These are phyloP conservation scores for Talaromyces sp. DNA, from an alignment of 2,329 filamentous ascomycete species.

Conservation along the genomic window DNA sequence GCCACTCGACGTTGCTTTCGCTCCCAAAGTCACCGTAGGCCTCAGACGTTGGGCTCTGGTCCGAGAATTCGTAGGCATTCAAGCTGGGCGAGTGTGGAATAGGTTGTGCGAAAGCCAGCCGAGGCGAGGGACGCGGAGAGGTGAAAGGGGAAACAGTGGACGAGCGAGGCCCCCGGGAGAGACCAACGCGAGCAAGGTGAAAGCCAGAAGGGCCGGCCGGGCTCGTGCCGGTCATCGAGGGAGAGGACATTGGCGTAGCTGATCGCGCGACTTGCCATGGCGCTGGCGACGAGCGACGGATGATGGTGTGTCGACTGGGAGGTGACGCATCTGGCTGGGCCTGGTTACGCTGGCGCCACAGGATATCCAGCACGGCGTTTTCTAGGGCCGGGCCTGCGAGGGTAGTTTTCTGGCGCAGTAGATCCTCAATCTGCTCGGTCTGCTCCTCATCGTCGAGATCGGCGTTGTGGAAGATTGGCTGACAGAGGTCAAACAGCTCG, in stretches of 20 bases:
- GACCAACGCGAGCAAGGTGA: conserved; percentile 63
- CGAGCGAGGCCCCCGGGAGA: conserved; percentile 70
- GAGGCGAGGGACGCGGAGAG: conserved; percentile 86
- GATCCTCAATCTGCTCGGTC: conserved; percentile 78
- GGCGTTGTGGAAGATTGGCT: conserved; percentile 74
- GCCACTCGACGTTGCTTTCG: conserved; percentile 88
- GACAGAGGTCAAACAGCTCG: conserved; percentile 80
- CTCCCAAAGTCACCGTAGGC: conserved; percentile 86
- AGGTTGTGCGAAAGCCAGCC: conserved; percentile 83
- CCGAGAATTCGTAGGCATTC: conserved; percentile 93
- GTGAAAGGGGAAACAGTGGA: conserved; percentile 82
- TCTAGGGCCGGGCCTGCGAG: conserved; percentile 71
- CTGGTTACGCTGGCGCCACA: conserved; percentile 55
- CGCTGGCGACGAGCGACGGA: conserved; percentile 85
- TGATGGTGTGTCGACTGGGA: conserved; percentile 76
- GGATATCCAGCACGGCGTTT: conserved; percentile 76
- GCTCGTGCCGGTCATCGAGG: conserved; percentile 68
- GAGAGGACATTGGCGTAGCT: conserved; percentile 77
- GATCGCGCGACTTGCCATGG: conserved; percentile 77
- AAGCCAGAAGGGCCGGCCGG: conserved; percentile 82
- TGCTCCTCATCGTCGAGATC: conserved; percentile 84
- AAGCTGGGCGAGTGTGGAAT: conserved; percentile 92
- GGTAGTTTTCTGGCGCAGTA: conserved; percentile 69
- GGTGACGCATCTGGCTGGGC: conserved; percentile 57
- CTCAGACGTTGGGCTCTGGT: conserved; percentile 73